phyloP scores from a whole-genome alignment of 176 grass and related monocot species.

The Avena insularis region DNA sequence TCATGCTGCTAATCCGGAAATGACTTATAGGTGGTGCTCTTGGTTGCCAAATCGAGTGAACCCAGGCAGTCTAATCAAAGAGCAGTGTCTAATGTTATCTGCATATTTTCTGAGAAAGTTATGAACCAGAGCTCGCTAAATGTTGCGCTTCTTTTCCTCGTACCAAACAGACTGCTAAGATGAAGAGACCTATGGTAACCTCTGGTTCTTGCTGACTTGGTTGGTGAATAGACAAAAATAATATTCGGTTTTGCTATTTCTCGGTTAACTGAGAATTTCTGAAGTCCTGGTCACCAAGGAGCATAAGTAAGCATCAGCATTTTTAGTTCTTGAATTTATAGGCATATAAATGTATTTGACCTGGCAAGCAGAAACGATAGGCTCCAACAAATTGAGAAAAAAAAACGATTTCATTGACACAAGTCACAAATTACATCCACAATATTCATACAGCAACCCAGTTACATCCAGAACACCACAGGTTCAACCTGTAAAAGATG shows the following conservation, averaged over 20 bases:
- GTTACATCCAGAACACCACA: background rate
- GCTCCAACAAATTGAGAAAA: background rate
- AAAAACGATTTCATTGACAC: background rate
- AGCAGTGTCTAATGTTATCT: background rate
- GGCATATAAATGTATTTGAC: background rate
- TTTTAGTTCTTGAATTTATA: background rate
- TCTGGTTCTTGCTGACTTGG: background rate
- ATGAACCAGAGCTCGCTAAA: background rate
- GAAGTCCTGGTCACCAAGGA: background rate
- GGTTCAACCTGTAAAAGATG: background rate
- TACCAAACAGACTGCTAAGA: background rate
- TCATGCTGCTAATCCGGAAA: background rate
- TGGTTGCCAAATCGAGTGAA: background rate
- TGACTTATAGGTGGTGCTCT: background rate
- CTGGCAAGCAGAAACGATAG: background rate
- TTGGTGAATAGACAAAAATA: background rate
- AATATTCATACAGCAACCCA: background rate
- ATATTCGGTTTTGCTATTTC: too few relatives aligned
- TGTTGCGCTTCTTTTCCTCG: background rate
- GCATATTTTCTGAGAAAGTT: background rate
- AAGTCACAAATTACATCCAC: background rate
- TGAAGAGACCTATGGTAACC: background rate
- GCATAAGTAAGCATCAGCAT: background rate
- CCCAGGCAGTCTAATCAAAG: background rate
- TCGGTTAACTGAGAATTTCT: too few relatives aligned